Base-by-base conservation (phyloP, 2,329 filamentous ascomycete genomes). In the Metarhizium album region DNA sequence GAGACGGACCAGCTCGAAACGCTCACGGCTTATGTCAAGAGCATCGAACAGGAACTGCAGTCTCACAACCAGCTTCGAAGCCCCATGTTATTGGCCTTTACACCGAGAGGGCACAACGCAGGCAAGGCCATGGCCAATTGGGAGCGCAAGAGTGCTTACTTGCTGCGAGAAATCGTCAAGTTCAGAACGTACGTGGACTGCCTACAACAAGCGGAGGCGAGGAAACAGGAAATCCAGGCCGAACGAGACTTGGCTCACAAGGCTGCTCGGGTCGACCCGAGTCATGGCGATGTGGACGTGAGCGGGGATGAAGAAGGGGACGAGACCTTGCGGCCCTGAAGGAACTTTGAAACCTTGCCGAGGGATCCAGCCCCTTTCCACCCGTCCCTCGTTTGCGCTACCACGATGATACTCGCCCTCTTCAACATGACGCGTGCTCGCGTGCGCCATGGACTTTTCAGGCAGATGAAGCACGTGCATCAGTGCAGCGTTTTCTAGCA, bases 151-250 rank as follows among this genome's bases (percentile, higher is more conserved):
- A 94, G 88, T 51, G 84, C 87, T 29, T 95, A 97, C 64, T 72
- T 98, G 40, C 75, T 97, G 13, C 78, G 87, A 35, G 93, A 98
- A 71, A 96, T 94, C 65, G 90, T 97, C 67, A 97, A 97, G 68
- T 97, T 95, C 70, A 78, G 86, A 53, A 97, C 90, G 0, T 98
- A 97, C 62, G 90, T 96, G 58, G 93, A 97, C 65, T 84, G 82
- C 33, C 71, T 98, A 47, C 76, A 82, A 52, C 79, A 80, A 37
- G 90, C 90, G 0, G 80, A 86, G 58, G 70, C 65, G 31, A 76
- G 82, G 50, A 90, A 86, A 64, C 76, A 79, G 45, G 84, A 83
- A 62, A 83, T 96, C 42, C 86, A 89, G 57, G 64, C 66, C 3
- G 81, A 84, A 64, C 67, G 81, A 49, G 76, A 76, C 40, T 64